These are phyloP conservation scores for Leccinum imitatum DNA, from an alignment of 768 basidiomycete genomes.

Conservation along the genomic window DNA sequence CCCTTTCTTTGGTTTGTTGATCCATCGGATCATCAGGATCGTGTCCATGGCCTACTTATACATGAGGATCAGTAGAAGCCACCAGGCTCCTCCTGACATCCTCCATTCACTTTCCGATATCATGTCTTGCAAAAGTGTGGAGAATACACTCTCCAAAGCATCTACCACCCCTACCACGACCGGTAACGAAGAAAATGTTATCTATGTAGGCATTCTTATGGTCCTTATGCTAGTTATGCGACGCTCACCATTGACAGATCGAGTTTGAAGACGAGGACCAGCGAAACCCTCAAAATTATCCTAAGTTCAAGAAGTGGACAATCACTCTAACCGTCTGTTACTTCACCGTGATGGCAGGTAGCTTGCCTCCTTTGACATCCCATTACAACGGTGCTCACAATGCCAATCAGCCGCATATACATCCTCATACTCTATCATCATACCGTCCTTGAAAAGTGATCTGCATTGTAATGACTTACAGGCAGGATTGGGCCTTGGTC, in stretches of 20 bases:
- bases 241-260: slow-evolving; percentile 30
- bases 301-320: slow-evolving; percentile 40
- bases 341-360: slow-evolving; percentile 27
- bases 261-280: slow-evolving; percentile 40
- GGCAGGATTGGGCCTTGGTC: slow-evolving; percentile 46
- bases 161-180: neutral
- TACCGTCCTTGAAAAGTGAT: slow-evolving; percentile 50
- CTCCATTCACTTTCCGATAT: neutral
- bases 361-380: neutral
- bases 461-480: slow-evolving; percentile 44
- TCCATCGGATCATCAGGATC: slow-evolving; percentile 1
- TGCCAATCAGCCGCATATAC: slow-evolving; percentile 44
- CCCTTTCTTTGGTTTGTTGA: slow-evolving; percentile 1
- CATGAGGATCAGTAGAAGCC: neutral
- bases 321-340: slow-evolving; percentile 34
- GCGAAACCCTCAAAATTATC: slow-evolving; percentile 40
- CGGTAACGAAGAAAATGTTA: slow-evolving; percentile 3
- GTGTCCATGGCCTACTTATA: slow-evolving; percentile 18
- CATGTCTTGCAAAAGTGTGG: slow-evolving; percentile 13
- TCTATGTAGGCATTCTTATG: slow-evolving; percentile 10
- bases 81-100: neutral
- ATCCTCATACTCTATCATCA: slow-evolving; percentile 54
- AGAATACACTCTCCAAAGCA: neutral
- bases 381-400: neutral
- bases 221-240: neutral